Conservation (phyloP, 192 early-diverging fungal species). For the Lunasporangiospora selenospora region DNA sequence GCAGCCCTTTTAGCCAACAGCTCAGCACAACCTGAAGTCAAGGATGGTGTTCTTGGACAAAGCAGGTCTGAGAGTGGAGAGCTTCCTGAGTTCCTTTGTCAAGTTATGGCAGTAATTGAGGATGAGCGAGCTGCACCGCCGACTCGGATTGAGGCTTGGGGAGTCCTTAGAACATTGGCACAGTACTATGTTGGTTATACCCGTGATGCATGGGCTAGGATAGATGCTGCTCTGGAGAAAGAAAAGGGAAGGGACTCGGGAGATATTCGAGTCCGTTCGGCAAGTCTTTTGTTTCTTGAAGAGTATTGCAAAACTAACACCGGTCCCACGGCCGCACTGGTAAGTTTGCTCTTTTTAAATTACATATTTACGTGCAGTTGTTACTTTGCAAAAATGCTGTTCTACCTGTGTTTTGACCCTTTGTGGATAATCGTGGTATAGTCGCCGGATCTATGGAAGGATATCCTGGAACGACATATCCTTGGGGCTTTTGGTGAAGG, state of each 20-base stretch:
- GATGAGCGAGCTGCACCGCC: neutral
- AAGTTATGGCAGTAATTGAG: conserved; percentile 25
- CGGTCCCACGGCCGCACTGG: conserved; percentile 1
- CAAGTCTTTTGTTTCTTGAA: conserved; percentile 50
- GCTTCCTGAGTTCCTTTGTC: conserved; percentile 7
- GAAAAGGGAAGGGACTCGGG: conserved; percentile 13
- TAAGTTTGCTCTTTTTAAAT: neutral
- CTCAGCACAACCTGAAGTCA: conserved; percentile 13
- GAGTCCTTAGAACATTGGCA: conserved; percentile 40
- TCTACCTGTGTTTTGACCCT: neutral
- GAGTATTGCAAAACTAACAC: conserved; percentile 46
- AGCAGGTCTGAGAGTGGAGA: neutral
- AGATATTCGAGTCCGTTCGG: conserved; percentile 48
- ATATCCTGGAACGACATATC: conserved; percentile 49
- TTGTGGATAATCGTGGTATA: neutral
- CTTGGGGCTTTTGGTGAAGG: conserved; percentile 48
- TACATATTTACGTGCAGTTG: neutral
- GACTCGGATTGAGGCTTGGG: conserved; percentile 51
- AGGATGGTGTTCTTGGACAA: conserved; percentile 6
- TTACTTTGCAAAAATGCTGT: neutral
- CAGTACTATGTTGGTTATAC: conserved; percentile 39
- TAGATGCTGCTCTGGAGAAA: conserved; percentile 24
- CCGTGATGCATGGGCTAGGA: conserved; percentile 26
- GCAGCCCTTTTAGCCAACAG: conserved; percentile 25
- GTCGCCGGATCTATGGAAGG: conserved; percentile 50